Conservation (phyloP, 176 grass and related monocot genomes). For the Triticum urartu region DNA sequence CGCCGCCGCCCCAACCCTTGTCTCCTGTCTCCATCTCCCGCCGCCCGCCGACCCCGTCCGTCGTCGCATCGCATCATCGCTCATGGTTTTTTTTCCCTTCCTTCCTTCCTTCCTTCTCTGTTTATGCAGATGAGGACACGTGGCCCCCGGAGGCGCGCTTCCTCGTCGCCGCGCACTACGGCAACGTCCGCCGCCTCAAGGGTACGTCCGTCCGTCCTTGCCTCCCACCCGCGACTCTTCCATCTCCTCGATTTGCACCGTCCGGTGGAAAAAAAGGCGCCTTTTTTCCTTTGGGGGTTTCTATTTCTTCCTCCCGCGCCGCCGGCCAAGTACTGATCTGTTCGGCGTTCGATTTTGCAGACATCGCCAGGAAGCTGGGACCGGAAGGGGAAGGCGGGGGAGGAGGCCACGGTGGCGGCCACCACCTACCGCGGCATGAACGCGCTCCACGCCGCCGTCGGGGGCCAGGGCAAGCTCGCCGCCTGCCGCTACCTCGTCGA, state of each 20-base stretch:
- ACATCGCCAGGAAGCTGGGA: neutral
- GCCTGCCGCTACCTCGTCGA: conserved; percentile 35
- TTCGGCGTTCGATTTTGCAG: neutral
- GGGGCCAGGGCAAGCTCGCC: conserved; percentile 1
- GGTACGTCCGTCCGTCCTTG: neutral
- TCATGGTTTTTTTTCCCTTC: too few species aligned
- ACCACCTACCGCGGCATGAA: conserved; percentile 27
- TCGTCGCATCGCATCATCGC: too few species aligned
- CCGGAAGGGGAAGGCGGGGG: neutral
- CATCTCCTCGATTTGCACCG: neutral
- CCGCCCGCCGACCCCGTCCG: neutral
- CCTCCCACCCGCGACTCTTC: neutral
- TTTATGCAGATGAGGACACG: neutral
- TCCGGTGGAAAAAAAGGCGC: neutral
- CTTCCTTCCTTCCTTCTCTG: neutral
- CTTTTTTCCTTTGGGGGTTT: too few species aligned
- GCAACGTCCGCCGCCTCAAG: conserved; percentile 36
- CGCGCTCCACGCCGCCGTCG: conserved; percentile 27
- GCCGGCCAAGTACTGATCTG: neutral
- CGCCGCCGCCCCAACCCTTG: neutral
- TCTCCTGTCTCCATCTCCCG: neutral
- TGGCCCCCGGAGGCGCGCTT: conserved; percentile 7
- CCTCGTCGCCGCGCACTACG: conserved; percentile 4
- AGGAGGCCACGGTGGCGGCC: neutral
- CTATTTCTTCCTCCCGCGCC: neutral